phyloP scores from a whole-genome alignment of 192 early-diverging fungal species.

The Funneliformis geosporum region DNA sequence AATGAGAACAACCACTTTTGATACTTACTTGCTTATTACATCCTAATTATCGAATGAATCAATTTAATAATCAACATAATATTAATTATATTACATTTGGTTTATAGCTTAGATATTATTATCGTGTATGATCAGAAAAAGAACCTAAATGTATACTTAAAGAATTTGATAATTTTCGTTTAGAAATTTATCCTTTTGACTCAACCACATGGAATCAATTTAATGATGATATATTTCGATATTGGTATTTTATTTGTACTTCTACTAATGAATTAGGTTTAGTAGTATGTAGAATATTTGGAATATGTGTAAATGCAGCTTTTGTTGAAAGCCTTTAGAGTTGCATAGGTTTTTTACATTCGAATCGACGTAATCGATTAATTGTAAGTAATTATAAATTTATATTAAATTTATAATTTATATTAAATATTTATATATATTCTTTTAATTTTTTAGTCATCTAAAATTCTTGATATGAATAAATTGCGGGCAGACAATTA shows the following conservation, averaged over 20 bases:
- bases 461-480: too few relatives aligned
- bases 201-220: not conserved
- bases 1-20: conserved; percentile 15
- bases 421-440: too few relatives aligned
- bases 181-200: conserved; percentile 2
- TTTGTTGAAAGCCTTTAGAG: not conserved
- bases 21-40: not conserved
- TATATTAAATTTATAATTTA: too few relatives aligned
- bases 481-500: too few relatives aligned
- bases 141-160: too few relatives aligned
- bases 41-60: conserved; percentile 1
- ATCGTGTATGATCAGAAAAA: conserved; percentile 1
- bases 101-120: conserved; percentile 3
- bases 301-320: conserved; percentile 15
- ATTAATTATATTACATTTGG: not conserved
- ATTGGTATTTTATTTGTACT: not conserved
- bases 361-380: not conserved
- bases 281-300: not conserved
- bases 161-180: conserved; percentile 17
- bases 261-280: not conserved
- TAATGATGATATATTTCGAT: not conserved
- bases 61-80: not conserved
- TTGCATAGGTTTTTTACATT: not conserved
- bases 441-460: too few relatives aligned
- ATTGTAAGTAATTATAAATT: not conserved